Evolutionary conservation across 768 basidiomycete species (phyloP), one percentile per base, ranked within the genome.

Genomic region (Boletus subcaerulescens): DNA sequence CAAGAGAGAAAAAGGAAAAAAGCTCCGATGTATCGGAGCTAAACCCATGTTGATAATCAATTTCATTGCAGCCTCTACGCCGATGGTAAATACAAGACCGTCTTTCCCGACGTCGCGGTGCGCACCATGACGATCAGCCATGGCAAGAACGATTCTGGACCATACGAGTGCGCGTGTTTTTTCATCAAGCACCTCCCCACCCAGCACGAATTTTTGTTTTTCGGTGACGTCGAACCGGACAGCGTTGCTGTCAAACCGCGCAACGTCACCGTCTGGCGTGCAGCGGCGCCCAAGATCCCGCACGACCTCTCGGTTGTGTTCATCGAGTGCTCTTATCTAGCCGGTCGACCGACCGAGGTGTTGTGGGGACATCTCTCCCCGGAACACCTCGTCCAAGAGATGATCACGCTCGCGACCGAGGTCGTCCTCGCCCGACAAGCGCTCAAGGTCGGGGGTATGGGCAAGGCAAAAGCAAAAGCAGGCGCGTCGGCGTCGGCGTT

Each of bases 181-280:
- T 96, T 96, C 69, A 71, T 98, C 61, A 82, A 85, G 14, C 81
- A 89, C 60, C 78, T 89, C 48, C 71, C 77, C 17, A 77, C 79
- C 33, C 69, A 69, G 2, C 78, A 75, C 45, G 91, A 96, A 68
- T 86, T 98, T 60, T 76, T 98, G 36, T 98, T 98, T 72, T 96
- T 97, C 62, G 96, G 96, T 1, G 94, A 96, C 71, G 87, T 97
- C 56, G 92, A 95, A 64, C 91, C 92, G 10, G 92, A 95, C 72
- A 80, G 81, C 47, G 62, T 94, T 45, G 78, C 89, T 7, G n/a
- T 64, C 15, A 69, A 73, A 14, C 86, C 87, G 5, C 78, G 74
- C 48, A 95, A 86, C 38, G 75, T 77, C 26, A 71, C 77, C 40
- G 85, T 98, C 45, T 98, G 95, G 96, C 80, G 79, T 39, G 80